Evolutionary conservation across 2,329 filamentous ascomycete species (phyloP).

Genomic region (Tolypocladium guangdongense): DNA sequence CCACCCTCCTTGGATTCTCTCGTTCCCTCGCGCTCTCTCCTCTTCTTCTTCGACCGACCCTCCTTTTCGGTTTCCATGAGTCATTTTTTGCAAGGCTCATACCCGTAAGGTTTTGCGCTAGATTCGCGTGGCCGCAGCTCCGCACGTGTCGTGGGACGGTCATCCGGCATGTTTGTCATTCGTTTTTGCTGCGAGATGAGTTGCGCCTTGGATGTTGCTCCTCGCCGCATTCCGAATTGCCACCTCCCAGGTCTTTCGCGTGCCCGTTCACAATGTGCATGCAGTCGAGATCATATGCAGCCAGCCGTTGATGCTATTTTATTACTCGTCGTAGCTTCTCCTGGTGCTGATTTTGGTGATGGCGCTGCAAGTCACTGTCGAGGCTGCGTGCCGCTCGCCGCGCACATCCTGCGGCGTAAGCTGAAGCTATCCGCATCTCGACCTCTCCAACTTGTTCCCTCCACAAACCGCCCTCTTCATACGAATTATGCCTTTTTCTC

Average conservation of each 20-base stretch:
- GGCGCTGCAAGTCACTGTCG: conserved; percentile 17
- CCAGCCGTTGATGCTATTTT: conserved; percentile 9
- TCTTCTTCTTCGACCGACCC: conserved; percentile 11
- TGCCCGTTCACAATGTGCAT: not conserved
- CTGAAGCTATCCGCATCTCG: conserved; percentile 24
- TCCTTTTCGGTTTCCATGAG: conserved; percentile 19
- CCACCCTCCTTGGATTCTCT: conserved; percentile 8
- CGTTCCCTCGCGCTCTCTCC: conserved; percentile 6
- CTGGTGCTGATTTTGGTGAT: conserved; percentile 4
- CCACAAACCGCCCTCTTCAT: not conserved
- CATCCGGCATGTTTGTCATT: not conserved
- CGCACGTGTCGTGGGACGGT: not conserved
- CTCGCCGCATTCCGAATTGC: conserved; percentile 22
- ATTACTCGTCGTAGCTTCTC: conserved; percentile 2
- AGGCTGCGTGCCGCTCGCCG: not conserved
- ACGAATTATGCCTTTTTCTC: not conserved
- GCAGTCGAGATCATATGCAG: conserved; percentile 1
- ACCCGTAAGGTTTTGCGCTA: conserved; percentile 12
- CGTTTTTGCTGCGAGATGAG: conserved; percentile 2
- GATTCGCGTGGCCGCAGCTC: not conserved
- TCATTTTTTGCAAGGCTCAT: conserved; percentile 14
- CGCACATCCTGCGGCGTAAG: not conserved
- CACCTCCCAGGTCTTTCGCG: conserved; percentile 3
- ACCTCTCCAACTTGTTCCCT: conserved; percentile 7
- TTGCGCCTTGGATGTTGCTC: conserved; percentile 9